Percentiles rank a stretch among this genome's conserved stretches.
phyloP scores from a whole-genome alignment of 805 yeast species.

The Teunomyces kruisii region DNA sequence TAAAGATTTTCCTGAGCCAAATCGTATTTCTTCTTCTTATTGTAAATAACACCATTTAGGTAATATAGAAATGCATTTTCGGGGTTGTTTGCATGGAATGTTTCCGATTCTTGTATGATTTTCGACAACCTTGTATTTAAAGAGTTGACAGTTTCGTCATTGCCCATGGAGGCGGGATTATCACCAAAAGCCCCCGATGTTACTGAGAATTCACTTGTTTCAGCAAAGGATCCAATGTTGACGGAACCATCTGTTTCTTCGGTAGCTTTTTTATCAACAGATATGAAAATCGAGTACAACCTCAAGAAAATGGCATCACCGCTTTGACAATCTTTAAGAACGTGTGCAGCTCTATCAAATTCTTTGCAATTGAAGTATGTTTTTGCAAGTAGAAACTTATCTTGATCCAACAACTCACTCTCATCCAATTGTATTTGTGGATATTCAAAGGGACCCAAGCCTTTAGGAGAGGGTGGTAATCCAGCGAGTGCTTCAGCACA shows the following conservation, averaged over 20 bases:
- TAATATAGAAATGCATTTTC: conserved; percentile 64
- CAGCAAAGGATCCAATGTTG: conserved; percentile 27
- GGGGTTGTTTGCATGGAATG: conserved; percentile 18
- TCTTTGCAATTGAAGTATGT: conserved; percentile 80
- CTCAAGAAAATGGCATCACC: conserved; percentile 59
- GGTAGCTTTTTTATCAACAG: conserved; percentile 74
- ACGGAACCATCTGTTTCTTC: conserved; percentile 73
- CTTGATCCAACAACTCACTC: conserved; percentile 24
- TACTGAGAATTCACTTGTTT: conserved; percentile 19
- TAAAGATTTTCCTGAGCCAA: conserved; percentile 63
- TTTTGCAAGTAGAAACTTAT: conserved; percentile 59
- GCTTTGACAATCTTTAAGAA: conserved; percentile 51
- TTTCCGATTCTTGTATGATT: conserved; percentile 42
- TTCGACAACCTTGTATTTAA: conserved; percentile 32
- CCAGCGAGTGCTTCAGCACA: conserved; percentile 77
- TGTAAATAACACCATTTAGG: conserved; percentile 65
- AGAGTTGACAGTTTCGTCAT: conserved; percentile 13
- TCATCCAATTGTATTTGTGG: not conserved
- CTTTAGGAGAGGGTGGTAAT: conserved; percentile 25
- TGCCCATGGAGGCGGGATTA: not conserved
- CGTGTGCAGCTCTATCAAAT: conserved; percentile 71
- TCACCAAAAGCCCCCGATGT: conserved; percentile 4
- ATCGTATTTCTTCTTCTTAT: conserved; percentile 58
- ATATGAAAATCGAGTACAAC: conserved; percentile 66
- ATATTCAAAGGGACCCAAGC: conserved; percentile 8